A percentile compares a stretch with the other conserved stretches of the same genome.
phyloP scores from a whole-genome alignment of 768 basidiomycete species.

The Psilocybe cyanescens region DNA sequence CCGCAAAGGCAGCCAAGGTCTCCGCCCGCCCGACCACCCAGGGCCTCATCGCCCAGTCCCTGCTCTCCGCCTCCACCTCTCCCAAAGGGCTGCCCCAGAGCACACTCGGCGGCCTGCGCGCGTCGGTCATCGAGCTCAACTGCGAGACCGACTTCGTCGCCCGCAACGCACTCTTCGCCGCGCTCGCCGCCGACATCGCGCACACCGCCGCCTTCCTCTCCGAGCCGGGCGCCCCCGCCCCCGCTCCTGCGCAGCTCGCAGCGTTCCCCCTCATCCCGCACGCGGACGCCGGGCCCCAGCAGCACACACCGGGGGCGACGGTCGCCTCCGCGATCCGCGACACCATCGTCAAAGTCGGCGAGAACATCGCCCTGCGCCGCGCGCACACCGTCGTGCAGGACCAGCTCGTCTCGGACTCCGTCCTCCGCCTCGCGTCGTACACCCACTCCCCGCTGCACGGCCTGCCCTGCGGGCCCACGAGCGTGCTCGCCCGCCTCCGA shows the following conservation, averaged over 20 bases:
- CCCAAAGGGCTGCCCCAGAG: conserved; percentile 19
- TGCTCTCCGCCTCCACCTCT: conserved; percentile 64
- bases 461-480: conserved; percentile 60
- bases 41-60: conserved; percentile 78
- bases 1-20: conserved; percentile 83
- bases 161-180: conserved; percentile 79
- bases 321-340: conserved; percentile 69
- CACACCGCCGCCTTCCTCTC: conserved; percentile 80
- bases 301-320: conserved; percentile 32
- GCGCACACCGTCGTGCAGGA: conserved; percentile 50
- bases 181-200: conserved; percentile 78
- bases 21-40: conserved; percentile 74
- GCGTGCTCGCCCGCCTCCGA: conserved; percentile 56
- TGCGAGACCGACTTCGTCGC: conserved; percentile 99
- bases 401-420: conserved; percentile 33
- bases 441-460: conserved; percentile 59
- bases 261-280: conserved; percentile 71
- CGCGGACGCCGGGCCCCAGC: conserved; percentile 11
- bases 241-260: conserved; percentile 50
- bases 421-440: conserved; percentile 57
- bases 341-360: conserved; percentile 76
- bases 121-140: conserved; percentile 89
- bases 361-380: conserved; percentile 74
- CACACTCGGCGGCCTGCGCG: conserved; percentile 57
- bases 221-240: conserved; percentile 34